Evolutionary conservation across 1,284 basidiomycete genomes (phyloP).

Genomic region (Abortiporus biennis): DNA sequence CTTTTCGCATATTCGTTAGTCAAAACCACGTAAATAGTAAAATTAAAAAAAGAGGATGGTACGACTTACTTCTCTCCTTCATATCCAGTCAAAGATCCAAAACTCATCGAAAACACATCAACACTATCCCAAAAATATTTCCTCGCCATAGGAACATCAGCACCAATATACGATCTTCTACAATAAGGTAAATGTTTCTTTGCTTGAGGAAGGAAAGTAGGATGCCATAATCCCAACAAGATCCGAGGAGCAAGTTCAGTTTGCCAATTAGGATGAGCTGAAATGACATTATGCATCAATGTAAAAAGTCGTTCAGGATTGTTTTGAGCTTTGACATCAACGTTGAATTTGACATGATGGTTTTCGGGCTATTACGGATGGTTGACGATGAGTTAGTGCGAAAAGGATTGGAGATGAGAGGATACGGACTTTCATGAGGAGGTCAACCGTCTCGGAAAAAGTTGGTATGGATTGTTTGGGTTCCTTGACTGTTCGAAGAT

Average conservation of each 20-base stretch:
- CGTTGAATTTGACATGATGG: constrained; percentile 80
- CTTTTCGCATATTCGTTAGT: constrained; percentile 22
- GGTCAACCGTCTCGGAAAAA: constrained; percentile 74
- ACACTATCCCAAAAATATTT: constrained; percentile 91
- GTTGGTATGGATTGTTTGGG: constrained; percentile 87
- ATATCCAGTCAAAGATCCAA: constrained; percentile 64
- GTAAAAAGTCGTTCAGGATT: constrained; percentile 83
- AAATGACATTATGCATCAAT: constrained; percentile 77
- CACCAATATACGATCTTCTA: constrained; percentile 82
- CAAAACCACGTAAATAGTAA: neutral
- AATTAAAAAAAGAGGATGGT: neutral
- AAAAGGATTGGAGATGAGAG: neutral
- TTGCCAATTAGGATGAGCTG: constrained; percentile 71
- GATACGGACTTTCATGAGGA: constrained; percentile 69
- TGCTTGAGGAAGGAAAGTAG: constrained; percentile 80
- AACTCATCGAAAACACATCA: constrained; percentile 86
- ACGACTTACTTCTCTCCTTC: constrained; percentile 63
- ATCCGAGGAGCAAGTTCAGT: constrained; percentile 84
- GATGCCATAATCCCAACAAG: constrained; percentile 90
- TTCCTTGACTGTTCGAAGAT: constrained; percentile 76
- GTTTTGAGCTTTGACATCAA: constrained; percentile 94
- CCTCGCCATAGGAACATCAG: constrained; percentile 61
- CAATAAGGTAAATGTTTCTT: constrained; percentile 76
- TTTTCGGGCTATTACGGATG: constrained; percentile 63
- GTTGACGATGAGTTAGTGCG: neutral